Base-by-base conservation (phyloP, 2,329 filamentous ascomycete genomes). In the Cordyceps cateniannulata region DNA sequence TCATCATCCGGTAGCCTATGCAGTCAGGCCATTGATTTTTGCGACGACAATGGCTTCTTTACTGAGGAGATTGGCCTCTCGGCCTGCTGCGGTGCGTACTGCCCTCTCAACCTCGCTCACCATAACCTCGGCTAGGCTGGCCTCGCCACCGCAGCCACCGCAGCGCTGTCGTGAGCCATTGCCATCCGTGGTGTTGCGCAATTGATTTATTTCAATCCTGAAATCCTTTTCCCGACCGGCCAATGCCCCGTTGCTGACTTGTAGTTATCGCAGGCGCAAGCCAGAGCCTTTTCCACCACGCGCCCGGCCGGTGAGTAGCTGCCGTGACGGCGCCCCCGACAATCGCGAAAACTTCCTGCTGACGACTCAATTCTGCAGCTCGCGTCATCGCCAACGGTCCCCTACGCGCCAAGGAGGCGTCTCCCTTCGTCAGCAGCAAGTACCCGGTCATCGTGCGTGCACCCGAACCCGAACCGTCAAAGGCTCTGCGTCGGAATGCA, bases 381-480 rank as follows among this genome's bases (percentile, higher is more conserved):
- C 87, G 89, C 75, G 90, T 98, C 74, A 90, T 96, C 75, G 87
- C 89, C 69, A 93, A 89, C 77, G 85, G 87, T 68, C 90, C 91
- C 67, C 83, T 98, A 66, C 88, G 92, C 75, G 95, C 93, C 62
- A 96, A 96, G 81, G 93, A 97, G 81, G 93, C 93, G 35, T 90
- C 90, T 65, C 87, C 90, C 52, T 90, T 91, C 73, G 84, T 96
- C 70, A 90, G 87, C 76, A 88, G 83, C 76, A 95, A 96, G 78
- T 98, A 99, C 77, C 90, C 92, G 55, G 90, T 99, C 70, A 93
- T 99, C 76, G 89, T 91, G 85, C 77, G 88, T 82, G 67, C 49
- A 62, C 59, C 54, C 56, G 25, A 47, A 14, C 10, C 22, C 22
- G 14, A 18, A 8, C n/a, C 22, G 3, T 27, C 25, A 24, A 35